Percentiles rank a stretch among this genome's conserved stretches.
Evolutionary conservation across 2,329 filamentous ascomycete genomes (phyloP).

Genomic region (Sarocladium strictum): DNA sequence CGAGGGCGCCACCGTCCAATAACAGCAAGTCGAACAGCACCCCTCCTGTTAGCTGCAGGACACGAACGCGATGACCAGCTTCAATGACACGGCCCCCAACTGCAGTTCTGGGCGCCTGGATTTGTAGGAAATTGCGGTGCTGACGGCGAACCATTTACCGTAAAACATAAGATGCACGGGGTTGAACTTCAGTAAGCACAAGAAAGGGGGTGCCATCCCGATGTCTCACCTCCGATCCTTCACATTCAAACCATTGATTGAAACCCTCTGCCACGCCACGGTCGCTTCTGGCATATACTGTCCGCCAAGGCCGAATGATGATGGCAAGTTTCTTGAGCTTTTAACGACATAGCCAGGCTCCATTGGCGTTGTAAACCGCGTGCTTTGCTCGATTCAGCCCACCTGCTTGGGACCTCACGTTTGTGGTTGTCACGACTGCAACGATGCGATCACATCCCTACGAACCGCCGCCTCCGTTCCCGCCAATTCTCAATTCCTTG

Average conservation of each 20-base stretch:
- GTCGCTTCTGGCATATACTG: not conserved
- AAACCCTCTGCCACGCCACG: not conserved
- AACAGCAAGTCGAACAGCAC: not conserved
- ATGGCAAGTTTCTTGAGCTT: not conserved
- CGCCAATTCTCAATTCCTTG: constrained; percentile 17
- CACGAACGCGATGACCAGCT: not conserved
- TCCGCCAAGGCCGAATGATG: not conserved
- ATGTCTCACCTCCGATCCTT: not conserved
- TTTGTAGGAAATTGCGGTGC: not conserved
- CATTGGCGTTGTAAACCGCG: no score
- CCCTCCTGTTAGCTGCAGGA: constrained; percentile 6
- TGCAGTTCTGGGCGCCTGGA: not conserved
- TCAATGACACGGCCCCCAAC: not conserved
- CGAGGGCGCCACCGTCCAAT: not conserved
- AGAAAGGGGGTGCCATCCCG: not conserved
- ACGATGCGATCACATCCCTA: constrained; percentile 20
- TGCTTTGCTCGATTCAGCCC: not conserved
- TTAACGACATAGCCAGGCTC: no score
- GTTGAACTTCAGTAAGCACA: not conserved
- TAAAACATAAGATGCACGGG: not conserved
- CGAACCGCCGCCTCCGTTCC: constrained; percentile 21
- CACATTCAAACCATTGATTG: not conserved
- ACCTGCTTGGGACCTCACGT: not conserved
- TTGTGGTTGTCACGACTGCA: not conserved
- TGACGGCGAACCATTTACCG: not conserved